These are phyloP conservation scores for Penicillium antarcticum DNA, from an alignment of 495 filamentous ascomycete genomes.

Conservation along the genomic window DNA sequence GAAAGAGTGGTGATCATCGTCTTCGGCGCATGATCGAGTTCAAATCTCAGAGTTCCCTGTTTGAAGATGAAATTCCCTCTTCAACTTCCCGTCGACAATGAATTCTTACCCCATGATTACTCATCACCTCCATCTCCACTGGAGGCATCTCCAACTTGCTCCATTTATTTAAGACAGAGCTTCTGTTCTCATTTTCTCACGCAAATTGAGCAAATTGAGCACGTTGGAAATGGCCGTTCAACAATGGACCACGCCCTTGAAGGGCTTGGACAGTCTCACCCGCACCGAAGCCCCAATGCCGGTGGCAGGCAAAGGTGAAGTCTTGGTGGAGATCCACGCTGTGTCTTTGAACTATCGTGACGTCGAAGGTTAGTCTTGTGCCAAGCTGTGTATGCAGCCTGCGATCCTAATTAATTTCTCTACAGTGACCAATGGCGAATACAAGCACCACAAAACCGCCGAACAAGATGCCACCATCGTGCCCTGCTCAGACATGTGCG, in stretches of 20 bases:
- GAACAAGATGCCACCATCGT: constrained; percentile 51
- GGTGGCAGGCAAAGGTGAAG: constrained; percentile 43
- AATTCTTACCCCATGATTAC: neutral
- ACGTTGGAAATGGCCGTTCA: constrained; percentile 15
- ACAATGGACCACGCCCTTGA: constrained; percentile 48
- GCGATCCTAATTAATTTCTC: neutral
- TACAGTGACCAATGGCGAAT: constrained; percentile 52
- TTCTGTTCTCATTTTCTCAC: too few relatives aligned
- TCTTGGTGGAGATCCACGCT: constrained; percentile 53
- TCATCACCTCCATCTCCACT: too few relatives aligned
- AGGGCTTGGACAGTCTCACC: constrained; percentile 49
- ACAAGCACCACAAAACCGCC: constrained; percentile 50
- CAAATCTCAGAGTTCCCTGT: too few relatives aligned
- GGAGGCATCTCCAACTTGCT: too few relatives aligned
- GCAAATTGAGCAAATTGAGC: neutral
- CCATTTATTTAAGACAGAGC: too few relatives aligned
- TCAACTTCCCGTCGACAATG: too few relatives aligned
- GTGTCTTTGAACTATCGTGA: constrained; percentile 60
- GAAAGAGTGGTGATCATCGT: neutral
- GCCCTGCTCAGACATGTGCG: constrained; percentile 72
- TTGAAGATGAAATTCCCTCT: too few relatives aligned
- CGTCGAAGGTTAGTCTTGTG: constrained; percentile 45
- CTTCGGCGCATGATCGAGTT: neutral
- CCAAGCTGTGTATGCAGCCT: neutral
- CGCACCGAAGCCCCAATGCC: constrained; percentile 39